phyloP scores from a whole-genome alignment of 2,329 filamentous ascomycete species.

The Didymosphaeria variabile region DNA sequence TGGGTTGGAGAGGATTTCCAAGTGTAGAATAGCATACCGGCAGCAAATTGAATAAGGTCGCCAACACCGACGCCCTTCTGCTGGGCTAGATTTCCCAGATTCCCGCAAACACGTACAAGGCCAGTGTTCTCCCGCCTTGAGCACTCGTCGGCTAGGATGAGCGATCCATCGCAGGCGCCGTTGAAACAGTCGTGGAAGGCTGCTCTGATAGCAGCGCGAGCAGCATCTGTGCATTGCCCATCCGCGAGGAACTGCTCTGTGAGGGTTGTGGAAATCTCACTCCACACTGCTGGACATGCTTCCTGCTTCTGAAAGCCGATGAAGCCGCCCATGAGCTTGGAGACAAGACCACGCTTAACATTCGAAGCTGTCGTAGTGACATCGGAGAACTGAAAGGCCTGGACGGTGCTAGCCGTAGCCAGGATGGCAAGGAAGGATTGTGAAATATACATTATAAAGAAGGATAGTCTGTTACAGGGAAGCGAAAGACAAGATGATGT shows the following conservation, averaged over 20 bases:
- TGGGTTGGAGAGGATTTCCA: background rate
- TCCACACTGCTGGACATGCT: constrained; percentile 45
- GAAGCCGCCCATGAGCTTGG: constrained; percentile 14
- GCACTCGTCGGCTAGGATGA: constrained; percentile 49
- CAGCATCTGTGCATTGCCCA: constrained; percentile 48
- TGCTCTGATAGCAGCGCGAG: constrained; percentile 45
- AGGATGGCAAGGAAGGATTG: constrained; percentile 36
- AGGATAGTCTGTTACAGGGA: constrained; percentile 14
- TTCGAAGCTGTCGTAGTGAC: constrained; percentile 23
- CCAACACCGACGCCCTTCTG: constrained; percentile 50
- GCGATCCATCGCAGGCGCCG: constrained; percentile 48
- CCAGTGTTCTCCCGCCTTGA: constrained; percentile 53
- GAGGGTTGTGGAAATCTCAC: constrained; percentile 42
- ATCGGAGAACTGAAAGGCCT: constrained; percentile 36
- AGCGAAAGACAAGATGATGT: constrained; percentile 18
- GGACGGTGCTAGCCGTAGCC: constrained; percentile 34
- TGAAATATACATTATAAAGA: constrained; percentile 47
- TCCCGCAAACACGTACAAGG: constrained; percentile 53
- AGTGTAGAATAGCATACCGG: constrained; percentile 21
- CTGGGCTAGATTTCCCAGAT: constrained; percentile 51
- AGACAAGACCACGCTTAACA: constrained; percentile 28
- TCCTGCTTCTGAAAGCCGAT: constrained; percentile 8
- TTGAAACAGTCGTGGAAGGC: constrained; percentile 51
- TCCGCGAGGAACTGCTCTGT: constrained; percentile 44
- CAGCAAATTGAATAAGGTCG: constrained; percentile 51